Conservation (phyloP, 116 monocot species). For the Phalaenopsis hybrid region DNA sequence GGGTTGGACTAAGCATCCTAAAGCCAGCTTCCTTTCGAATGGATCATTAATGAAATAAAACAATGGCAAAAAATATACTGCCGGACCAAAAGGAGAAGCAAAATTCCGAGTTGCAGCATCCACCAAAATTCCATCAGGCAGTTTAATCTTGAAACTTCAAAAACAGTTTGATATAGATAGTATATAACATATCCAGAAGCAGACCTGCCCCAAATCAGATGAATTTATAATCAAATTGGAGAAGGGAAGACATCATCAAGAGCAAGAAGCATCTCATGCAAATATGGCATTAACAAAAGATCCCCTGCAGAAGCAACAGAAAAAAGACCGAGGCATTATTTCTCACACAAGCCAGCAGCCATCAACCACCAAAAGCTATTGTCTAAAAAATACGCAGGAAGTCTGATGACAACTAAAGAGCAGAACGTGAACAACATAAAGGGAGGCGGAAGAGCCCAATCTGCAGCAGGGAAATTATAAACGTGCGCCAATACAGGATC, state of each 20-base stretch:
- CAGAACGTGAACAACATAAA: not conserved
- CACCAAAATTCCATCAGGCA: not conserved
- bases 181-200: not conserved
- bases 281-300: not conserved
- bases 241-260: not conserved
- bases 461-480: not conserved
- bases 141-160: not conserved
- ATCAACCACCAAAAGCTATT: not conserved
- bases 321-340: not conserved
- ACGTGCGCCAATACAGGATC: not conserved
- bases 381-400: not conserved
- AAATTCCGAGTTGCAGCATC: not conserved
- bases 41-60: not conserved
- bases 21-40: not conserved
- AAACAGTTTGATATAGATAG: not conserved
- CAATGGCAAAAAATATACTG: slow-evolving; percentile 1
- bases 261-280: not conserved
- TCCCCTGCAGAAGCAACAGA: not conserved
- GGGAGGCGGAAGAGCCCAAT: not conserved
- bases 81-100: not conserved
- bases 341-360: not conserved
- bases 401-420: not conserved
- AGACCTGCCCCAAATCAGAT: not conserved
- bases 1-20: not conserved
- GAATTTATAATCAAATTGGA: too few species aligned